Percentiles rank a stretch among this genome's conserved stretches.
These are phyloP conservation scores for Terana coerulea DNA, from an alignment of 768 basidiomycete species.

Conservation along the genomic window DNA sequence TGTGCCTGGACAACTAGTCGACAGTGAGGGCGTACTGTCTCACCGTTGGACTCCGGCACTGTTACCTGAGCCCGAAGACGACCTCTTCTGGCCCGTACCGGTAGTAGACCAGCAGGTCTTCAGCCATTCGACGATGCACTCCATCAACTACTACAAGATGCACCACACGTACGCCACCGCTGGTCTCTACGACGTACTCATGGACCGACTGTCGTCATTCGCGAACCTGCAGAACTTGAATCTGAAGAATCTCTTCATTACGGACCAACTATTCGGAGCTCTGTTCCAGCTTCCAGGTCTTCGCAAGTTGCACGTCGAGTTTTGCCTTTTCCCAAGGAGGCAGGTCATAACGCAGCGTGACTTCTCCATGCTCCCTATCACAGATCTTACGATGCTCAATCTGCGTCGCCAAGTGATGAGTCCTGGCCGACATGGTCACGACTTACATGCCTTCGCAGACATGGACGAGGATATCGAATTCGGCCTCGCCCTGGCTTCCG, in stretches of 20 bases:
- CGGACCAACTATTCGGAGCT: constrained; percentile 30
- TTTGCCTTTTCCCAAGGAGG: constrained; percentile 31
- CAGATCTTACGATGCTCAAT: constrained; percentile 37
- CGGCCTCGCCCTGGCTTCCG: constrained; percentile 32
- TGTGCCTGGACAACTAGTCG: constrained; percentile 10
- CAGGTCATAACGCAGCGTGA: constrained; percentile 14
- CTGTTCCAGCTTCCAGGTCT: constrained; percentile 36
- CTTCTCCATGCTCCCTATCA: constrained; percentile 37
- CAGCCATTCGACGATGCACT: constrained; percentile 2
- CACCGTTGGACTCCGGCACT: not conserved
- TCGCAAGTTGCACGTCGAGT: constrained; percentile 37
- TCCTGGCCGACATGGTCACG: constrained; percentile 3
- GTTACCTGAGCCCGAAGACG: not conserved
- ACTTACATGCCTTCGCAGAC: constrained; percentile 12
- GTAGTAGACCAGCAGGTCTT: not conserved
- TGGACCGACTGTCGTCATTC: constrained; percentile 28
- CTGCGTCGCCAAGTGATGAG: constrained; percentile 27
- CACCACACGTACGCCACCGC: constrained; percentile 11
- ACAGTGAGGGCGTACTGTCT: constrained; percentile 6
- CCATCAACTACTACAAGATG: constrained; percentile 14
- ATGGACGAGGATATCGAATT: constrained; percentile 17
- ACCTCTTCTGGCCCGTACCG: constrained; percentile 1
- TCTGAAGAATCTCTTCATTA: constrained; percentile 35
- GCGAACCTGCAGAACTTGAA: constrained; percentile 34
- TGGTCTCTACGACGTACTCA: constrained; percentile 16